Base-by-base conservation (phyloP, 306 rosid species). In the Carpinus fangiana region DNA sequence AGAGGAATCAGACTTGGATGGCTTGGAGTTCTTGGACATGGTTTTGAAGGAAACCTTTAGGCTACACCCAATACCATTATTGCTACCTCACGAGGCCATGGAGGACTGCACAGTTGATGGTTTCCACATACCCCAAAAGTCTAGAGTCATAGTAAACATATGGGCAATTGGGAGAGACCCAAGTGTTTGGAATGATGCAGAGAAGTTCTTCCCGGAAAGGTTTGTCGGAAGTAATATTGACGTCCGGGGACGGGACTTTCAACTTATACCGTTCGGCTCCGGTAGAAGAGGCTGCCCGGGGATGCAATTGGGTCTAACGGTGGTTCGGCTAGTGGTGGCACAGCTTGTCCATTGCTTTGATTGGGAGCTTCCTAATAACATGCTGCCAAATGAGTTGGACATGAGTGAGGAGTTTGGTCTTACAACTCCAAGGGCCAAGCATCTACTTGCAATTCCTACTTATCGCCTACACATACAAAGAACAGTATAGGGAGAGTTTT, bases 61-160 rank as follows among this genome's bases (percentile, higher is more conserved):
- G 84, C 12, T 89, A 12, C 97, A 88, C 71, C 90, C 97, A 7
- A 85, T 84, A 31, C 97, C 97, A 8, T 64, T 91, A 14, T 70
- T 88, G 54, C 4, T 88, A 23, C 97, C 97, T 41, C 90, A 85
- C 77, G 73, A 85, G 48, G 82, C 90, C 2, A 54, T 23, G 0
- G 87, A 91, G 56, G 92, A 89, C 36, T 88, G 92, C 70, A 60
- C 20, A 1, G 83, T 91, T 12, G 81, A 81, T 28, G 88, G 86
- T 0, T 86, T 55, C 43, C 80, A 88, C 81, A 85, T 91, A 69
- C 93, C 93, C 4, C 46, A 70, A 28, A 76, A 86, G 3, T 82
- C 81, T 4, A 77, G 56, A 12, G 21, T 83, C 36, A 53, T 83
- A 10, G 54, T 83, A 7, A 83, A 83, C 9, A 9, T 51, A 28